Conservation (phyloP, 1,139 yeast genomes). For the Meyerozyma athensensis region DNA sequence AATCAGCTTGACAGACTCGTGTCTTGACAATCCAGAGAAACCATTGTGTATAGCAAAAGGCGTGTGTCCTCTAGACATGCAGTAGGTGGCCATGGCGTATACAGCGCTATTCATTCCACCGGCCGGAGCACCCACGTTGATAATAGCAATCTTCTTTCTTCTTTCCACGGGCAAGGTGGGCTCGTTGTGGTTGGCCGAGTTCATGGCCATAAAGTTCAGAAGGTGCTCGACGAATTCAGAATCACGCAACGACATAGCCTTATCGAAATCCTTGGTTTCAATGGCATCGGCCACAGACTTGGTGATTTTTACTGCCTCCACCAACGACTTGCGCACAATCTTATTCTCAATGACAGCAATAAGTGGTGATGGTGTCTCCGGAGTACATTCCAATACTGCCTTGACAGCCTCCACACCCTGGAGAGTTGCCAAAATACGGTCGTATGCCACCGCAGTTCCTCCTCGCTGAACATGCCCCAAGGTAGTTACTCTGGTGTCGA, state of each 20-base stretch:
- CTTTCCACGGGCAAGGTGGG: slow-evolving; percentile 49
- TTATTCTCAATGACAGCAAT: slow-evolving; percentile 71
- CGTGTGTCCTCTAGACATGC: slow-evolving; percentile 70
- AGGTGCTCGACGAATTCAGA: slow-evolving; percentile 70
- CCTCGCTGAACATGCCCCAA: slow-evolving; percentile 86
- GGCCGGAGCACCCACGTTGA: slow-evolving; percentile 81
- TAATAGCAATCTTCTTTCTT: slow-evolving; percentile 67
- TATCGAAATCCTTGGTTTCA: slow-evolving; percentile 53
- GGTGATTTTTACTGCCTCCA: slow-evolving; percentile 68
- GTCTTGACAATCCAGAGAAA: slow-evolving; percentile 71
- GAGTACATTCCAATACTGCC: slow-evolving; percentile 66
- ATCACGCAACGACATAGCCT: slow-evolving; percentile 65
- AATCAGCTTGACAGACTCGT: slow-evolving; percentile 59
- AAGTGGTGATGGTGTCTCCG: slow-evolving; percentile 71
- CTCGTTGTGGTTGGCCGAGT: slow-evolving; percentile 67
- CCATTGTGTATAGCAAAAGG: slow-evolving; percentile 75
- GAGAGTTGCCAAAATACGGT: slow-evolving; percentile 67
- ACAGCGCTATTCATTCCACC: slow-evolving; percentile 79
- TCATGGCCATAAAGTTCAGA: slow-evolving; percentile 64
- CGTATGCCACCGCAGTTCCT: slow-evolving; percentile 80
- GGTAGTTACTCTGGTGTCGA: slow-evolving; percentile 75
- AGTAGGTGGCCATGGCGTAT: slow-evolving; percentile 67
- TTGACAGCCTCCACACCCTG: slow-evolving; percentile 85
- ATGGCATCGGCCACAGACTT: slow-evolving; percentile 68
- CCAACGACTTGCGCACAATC: slow-evolving; percentile 62